These are phyloP conservation scores for Lathyrus aphaca DNA, from an alignment of 306 rosid species.

Conservation along the genomic window DNA sequence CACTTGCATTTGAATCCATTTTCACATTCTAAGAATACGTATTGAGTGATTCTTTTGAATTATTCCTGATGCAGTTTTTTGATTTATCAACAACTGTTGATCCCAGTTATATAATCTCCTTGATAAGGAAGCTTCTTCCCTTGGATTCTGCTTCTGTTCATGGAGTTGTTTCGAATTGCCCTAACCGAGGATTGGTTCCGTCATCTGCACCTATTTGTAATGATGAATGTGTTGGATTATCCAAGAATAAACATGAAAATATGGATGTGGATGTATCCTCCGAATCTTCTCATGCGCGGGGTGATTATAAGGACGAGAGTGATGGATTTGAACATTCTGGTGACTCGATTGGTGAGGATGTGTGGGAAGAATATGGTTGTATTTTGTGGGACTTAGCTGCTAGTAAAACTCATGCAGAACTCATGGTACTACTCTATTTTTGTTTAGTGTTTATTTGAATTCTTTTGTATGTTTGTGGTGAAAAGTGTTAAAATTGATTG, in stretches of 20 bases:
- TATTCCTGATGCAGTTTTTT: constrained; percentile 62
- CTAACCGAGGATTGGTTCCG: constrained; percentile 27
- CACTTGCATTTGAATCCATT: neutral
- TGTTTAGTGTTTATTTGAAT: constrained; percentile 8
- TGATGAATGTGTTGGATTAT: constrained; percentile 1
- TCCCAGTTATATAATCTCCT: constrained; percentile 85
- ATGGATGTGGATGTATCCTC: constrained; percentile 55
- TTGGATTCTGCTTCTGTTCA: constrained; percentile 34
- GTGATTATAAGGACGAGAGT: constrained; percentile 29
- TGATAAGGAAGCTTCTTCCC: constrained; percentile 86
- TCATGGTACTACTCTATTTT: constrained; percentile 64
- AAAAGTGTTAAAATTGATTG: neutral
- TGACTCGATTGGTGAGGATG: constrained; percentile 44
- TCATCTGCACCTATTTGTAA: constrained; percentile 33
- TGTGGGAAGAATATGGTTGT: constrained; percentile 89
- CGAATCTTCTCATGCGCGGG: constrained; percentile 37
- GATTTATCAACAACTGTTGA: constrained; percentile 90
- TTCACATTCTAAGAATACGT: neutral
- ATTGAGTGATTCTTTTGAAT: constrained; percentile 31
- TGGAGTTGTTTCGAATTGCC: constrained; percentile 31
- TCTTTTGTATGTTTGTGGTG: neutral
- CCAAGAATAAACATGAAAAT: constrained; percentile 39
- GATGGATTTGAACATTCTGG: constrained; percentile 33
- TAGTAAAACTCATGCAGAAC: constrained; percentile 77
- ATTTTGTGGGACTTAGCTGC: constrained; percentile 93